A percentile compares a stretch with the other conserved stretches of the same genome.
Conservation (phyloP, 768 basidiomycete species). For the Lactifluus piperatus region DNA sequence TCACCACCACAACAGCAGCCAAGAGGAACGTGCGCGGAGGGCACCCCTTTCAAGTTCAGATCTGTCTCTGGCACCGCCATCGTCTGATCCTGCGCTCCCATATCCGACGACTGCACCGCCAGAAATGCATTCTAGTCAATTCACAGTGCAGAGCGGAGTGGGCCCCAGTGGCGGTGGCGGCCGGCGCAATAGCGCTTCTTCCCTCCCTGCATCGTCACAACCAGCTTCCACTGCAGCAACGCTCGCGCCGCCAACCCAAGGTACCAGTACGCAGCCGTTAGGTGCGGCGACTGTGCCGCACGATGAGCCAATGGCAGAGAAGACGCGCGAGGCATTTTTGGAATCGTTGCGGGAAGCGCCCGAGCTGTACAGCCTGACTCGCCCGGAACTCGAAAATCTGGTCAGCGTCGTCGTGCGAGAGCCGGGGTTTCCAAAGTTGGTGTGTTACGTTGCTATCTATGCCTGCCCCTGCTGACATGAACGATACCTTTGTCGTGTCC, state of each 20-base stretch:
- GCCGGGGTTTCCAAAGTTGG: constrained; percentile 72
- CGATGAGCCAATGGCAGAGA: constrained; percentile 7
- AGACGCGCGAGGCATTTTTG: constrained; percentile 24
- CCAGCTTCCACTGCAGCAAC: not conserved
- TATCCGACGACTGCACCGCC: not conserved
- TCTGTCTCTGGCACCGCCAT: constrained; percentile 4
- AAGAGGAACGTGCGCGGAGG: not conserved
- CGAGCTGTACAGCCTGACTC: constrained; percentile 46
- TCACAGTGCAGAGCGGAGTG: not conserved
- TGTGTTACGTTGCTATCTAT: constrained; percentile 30
- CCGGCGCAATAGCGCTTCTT: not conserved
- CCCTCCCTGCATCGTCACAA: constrained; percentile 13
- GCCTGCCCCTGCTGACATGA: not conserved
- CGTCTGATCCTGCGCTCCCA: not conserved
- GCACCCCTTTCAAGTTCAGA: constrained; percentile 4
- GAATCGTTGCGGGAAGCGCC: constrained; percentile 37
- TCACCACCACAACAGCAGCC: not conserved
- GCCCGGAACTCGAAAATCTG: constrained; percentile 43
- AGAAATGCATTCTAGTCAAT: not conserved
- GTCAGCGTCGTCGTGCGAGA: constrained; percentile 58
- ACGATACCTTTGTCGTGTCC: not conserved
- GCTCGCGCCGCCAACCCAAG: not conserved
- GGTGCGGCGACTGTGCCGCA: constrained; percentile 3
- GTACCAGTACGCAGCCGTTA: not conserved
- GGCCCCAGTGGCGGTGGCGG: too few relatives aligned